Percentiles rank a stretch among this genome's conserved stretches.
These are phyloP conservation scores for Paraphoma chrysanthemicola DNA, from an alignment of 2,329 filamentous ascomycete species.

Conservation along the genomic window DNA sequence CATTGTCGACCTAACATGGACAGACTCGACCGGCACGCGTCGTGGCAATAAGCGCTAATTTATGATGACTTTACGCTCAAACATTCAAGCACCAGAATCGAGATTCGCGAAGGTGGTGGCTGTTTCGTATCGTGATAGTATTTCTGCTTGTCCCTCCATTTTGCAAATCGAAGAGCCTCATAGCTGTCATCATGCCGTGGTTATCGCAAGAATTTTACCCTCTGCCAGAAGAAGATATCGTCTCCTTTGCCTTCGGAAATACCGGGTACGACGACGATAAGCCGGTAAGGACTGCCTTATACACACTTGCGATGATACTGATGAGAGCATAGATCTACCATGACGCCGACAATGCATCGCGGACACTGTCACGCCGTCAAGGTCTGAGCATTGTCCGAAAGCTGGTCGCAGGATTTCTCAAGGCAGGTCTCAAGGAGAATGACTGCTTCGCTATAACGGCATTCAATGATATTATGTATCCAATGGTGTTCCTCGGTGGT, in stretches of 20 bases:
- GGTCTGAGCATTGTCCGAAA: conserved; percentile 55
- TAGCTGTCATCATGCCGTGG: conserved; percentile 3
- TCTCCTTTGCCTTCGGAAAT: conserved; percentile 62
- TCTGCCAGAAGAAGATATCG: conserved; percentile 59
- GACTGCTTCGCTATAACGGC: conserved; percentile 63
- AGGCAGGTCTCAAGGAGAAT: conserved; percentile 56
- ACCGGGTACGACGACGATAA: conserved; percentile 53
- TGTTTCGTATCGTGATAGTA: background rate
- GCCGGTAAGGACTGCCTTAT: conserved; percentile 18
- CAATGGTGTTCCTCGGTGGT: conserved; percentile 29
- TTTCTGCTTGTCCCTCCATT: too few relatives aligned
- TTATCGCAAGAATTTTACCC: conserved; percentile 11
- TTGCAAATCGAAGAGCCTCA: background rate
- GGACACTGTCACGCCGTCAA: conserved; percentile 55
- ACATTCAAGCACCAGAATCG: too few relatives aligned
- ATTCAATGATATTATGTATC: conserved; percentile 59
- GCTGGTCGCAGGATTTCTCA: conserved; percentile 59
- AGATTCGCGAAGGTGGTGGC: too few relatives aligned
- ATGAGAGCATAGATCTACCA: conserved; percentile 52
- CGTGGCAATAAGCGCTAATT: background rate
- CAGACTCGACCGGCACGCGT: background rate
- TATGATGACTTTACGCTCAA: background rate
- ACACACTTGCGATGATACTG: background rate
- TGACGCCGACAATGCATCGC: conserved; percentile 54
- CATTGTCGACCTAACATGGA: background rate